Evolutionary conservation across 768 basidiomycete genomes (phyloP), one percentile per base, ranked within the genome.

Genomic region (Mycena chlorophos): DNA sequence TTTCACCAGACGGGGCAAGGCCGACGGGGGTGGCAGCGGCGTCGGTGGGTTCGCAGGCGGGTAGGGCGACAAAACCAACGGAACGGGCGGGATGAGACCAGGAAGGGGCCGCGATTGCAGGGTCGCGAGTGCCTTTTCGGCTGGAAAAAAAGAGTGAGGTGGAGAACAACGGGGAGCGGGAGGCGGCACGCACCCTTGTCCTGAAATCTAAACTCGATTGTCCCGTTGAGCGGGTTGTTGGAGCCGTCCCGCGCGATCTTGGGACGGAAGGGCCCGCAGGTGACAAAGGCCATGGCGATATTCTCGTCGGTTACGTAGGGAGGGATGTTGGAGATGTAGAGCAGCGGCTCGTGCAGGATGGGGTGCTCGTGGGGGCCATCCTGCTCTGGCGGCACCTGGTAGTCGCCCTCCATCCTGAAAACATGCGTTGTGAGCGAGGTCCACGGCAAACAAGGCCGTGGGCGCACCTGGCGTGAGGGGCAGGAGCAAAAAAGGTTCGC

Each of bases 121-220:
- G 10, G 87, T 93, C 14, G 91, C 87, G 23, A 94, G 78, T 14
- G 93, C 93, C 70, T 92, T 94, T 73, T 94, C 91, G 59, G 93
- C 93, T 94, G 72, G 27, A 34, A 37, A 60, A 20, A 27, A 25
- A 14, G 40, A 22, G 60, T 29, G 37, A 48, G 53, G 28, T 39
- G 60, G 47, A 16, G 38, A 49, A 51, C 39, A 31, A 39, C 39
- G 53, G 14, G 30, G 29, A 49, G 57, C 46, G 55, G 10, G 49
- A 52, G 26, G 55, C 58, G 29, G 14, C n/a, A 68, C 79, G 66
- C 61, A 91, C 91, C 91, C 78, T 86, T 88, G 66, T 89, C 87
- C 43, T 88, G 76, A 65, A 78, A 86, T 69, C 83, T 90, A 77
- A 93, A 94, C 70, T 93, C 89, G 67, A 94, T 90, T 56, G 84